Base-by-base conservation (phyloP, 441 rosid genomes). In the Mallotus repandus region DNA sequence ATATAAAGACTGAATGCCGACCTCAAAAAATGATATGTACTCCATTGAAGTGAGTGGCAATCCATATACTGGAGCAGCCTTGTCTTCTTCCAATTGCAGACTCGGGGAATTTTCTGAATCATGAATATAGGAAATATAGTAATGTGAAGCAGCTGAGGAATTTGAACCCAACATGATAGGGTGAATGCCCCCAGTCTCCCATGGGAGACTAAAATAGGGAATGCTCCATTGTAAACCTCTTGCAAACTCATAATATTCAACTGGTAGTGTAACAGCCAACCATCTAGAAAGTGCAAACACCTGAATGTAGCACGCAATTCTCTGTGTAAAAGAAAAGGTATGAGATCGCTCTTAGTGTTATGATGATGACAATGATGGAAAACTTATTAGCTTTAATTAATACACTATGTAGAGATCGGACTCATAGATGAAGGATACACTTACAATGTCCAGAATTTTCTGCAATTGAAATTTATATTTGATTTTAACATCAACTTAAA, bases 131-230 rank as follows among this genome's bases (percentile, higher is more conserved):
- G 86, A 82, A 66, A 82, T 46, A 76, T 75, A 81, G 71, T 93
- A 83, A 77, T 78, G 84, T 68, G 89, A 75, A 75, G 80, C 71
- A 19, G 46, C 46, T 29, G 80, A 81, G 71, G 90, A 85, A 77
- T 77, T 83, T 59, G 91, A 77, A 76, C 86, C 89, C 81, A 83
- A 83, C 88, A 90, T 84, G 80, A 88, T 72, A 49, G 89, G 85
- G 66, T 76, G 90, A 55, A 81, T 71, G 22, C 82, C 77, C 58
- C 91, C 85, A 61, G 76, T 80, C 82, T 93, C 99, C 99, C 99
- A 93, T 13, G 99, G 98, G 71, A 90, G 97, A 81, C 81, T 86
- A 66, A 93, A 88, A 82, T 96, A 90, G 52, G 98, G 99, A 82
- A 96, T 80, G 66, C 93, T 93, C 98, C 98, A 91, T 61, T 87